Conservation (phyloP, 805 yeast genomes). For the Soucietia sequanensis region DNA sequence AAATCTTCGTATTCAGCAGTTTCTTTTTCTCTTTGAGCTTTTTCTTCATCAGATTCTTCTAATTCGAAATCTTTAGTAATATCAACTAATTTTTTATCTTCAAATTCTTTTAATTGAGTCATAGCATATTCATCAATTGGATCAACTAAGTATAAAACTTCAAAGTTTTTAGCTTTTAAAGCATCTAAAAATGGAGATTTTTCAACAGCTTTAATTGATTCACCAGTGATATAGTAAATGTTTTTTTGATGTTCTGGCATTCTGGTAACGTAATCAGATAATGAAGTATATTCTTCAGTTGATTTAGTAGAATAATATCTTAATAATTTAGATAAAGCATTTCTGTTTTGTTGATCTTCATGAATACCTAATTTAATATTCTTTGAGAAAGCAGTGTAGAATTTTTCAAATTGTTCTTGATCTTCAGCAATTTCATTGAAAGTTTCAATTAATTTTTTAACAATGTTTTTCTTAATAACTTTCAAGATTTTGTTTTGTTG, state of each 20-base stretch:
- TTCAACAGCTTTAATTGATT: constrained; percentile 94
- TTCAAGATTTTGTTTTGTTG: constrained; percentile 99
- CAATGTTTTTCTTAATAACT: constrained; percentile 98
- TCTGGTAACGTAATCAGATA: constrained; percentile 96
- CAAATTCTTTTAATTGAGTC: constrained; percentile 99
- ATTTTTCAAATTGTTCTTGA: constrained; percentile 96
- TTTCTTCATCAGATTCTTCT: constrained; percentile 98
- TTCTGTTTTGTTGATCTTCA: constrained; percentile 98
- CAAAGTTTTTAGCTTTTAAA: constrained; percentile 96
- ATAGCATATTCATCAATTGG: constrained; percentile 99
- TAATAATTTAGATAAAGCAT: constrained; percentile 90
- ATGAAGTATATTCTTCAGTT: constrained; percentile 88
- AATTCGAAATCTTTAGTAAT: constrained; percentile 98
- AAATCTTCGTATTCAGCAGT: constrained; percentile 87
- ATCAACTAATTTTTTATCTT: constrained; percentile 98
- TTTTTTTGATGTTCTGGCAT: constrained; percentile 99
- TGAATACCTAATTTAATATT: constrained; percentile 98
- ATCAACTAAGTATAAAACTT: constrained; percentile 95
- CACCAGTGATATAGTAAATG: constrained; percentile 99
- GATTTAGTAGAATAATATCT: constrained; percentile 98
- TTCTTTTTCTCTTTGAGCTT: constrained; percentile 90
- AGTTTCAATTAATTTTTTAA: constrained; percentile 97
- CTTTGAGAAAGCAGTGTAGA: constrained; percentile 97
- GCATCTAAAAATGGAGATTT: constrained; percentile 99
- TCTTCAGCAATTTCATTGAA: constrained; percentile 99